Base-by-base conservation (phyloP, 495 filamentous ascomycete genomes). In the Aspergillus coremiiformis region DNA sequence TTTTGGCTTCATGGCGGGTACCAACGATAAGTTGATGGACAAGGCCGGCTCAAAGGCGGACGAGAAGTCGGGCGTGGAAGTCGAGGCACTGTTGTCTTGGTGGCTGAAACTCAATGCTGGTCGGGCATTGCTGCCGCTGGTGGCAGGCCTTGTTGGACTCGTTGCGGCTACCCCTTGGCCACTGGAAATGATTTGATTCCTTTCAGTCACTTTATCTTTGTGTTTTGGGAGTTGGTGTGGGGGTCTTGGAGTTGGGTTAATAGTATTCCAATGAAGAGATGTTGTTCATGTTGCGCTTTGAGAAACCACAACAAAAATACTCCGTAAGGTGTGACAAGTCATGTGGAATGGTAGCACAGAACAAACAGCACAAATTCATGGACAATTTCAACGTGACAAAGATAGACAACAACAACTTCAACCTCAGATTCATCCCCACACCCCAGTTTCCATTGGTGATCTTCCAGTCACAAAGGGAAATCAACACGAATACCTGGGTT, bases 51-150 rank as follows among this genome's bases (percentile, higher is more conserved):
- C 52, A 27, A 44, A 44, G n/a, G 61, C 55, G 12, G 54, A 55
- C 4, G 53, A 57, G 23, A 21, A 52, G 30, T 37, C 30, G 5
- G 60, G 61, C 12, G 61, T 53, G 17, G 63, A 66, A 15, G 62
- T 63, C 3, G 49, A 58, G 45, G 45, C 41, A 10, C 53, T 72
- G 29, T 55, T 76, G 27, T 20, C 42, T 20, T 58, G 26, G 23
- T 77, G 74, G 74, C 63, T 49, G 17, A 48, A 53, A 6, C 42
- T 76, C 1, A 77, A 75, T 56, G 53, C 39, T 1, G 52, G 66
- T 20, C 55, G 74, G 19, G 55, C 64, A 5, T 15, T 71, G 14
- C 65, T 74, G 15, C 73, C 73, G 1, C 32, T 75, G 5, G 49
- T 61, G 7, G 73, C 65, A 3, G 69, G 59, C 12, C 27, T 57